phyloP scores from a whole-genome alignment of 2,329 filamentous ascomycete species.

The Harringtonia aguacate region DNA sequence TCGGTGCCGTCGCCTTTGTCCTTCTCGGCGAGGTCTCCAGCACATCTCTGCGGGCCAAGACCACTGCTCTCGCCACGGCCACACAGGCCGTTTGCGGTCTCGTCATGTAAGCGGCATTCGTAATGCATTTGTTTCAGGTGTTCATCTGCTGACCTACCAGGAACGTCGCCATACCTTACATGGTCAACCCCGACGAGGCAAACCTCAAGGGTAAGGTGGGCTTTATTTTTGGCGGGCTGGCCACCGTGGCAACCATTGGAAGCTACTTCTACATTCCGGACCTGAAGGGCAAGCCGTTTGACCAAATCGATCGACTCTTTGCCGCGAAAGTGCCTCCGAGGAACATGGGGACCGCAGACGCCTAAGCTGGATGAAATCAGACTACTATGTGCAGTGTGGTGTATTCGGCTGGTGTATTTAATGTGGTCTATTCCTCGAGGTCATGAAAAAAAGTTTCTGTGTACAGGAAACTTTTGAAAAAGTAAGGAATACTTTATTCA shows the following conservation, averaged over 20 bases:
- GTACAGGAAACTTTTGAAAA: no score
- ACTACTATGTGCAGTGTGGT: no score
- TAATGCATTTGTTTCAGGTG: no score
- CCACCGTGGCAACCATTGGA: conserved; percentile 14
- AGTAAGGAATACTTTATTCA: no score
- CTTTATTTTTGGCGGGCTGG: conserved; percentile 11
- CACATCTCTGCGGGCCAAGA: conserved; percentile 24
- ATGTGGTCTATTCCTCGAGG: no score
- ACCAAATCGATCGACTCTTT: neutral
- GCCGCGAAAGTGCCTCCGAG: conserved; percentile 29
- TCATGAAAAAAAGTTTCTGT: no score
- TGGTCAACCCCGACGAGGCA: conserved; percentile 22
- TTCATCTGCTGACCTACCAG: no score
- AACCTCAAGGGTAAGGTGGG: conserved; percentile 3
- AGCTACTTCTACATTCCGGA: neutral
- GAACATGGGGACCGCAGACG: conserved; percentile 12
- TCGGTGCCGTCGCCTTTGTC: conserved; percentile 28
- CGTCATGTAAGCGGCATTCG: no score
- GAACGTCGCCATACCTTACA: conserved; percentile 27
- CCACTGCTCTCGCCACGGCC: conserved; percentile 26
- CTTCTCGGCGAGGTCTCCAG: conserved; percentile 27
- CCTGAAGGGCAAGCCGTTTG: neutral
- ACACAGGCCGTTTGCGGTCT: conserved; percentile 27
- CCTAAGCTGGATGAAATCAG: no score
- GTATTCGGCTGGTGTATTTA: no score